phyloP scores from a whole-genome alignment of 1,139 yeast species.

The Taiozyma sp. region DNA sequence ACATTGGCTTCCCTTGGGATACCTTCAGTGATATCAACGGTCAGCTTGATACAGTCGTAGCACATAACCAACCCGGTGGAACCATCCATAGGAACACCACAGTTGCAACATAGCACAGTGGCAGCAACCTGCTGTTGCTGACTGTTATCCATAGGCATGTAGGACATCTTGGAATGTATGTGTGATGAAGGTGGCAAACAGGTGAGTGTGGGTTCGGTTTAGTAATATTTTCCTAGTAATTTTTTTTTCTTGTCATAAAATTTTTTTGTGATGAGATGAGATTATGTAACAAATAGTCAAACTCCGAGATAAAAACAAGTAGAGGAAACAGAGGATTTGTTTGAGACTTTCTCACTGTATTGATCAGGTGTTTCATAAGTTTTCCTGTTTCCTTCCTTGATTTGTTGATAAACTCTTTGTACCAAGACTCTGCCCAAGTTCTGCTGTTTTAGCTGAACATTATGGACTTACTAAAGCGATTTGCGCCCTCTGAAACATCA shows the following conservation, averaged over 20 bases:
- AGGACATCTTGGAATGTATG: slow-evolving; percentile 17
- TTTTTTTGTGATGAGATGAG: slow-evolving; percentile 1
- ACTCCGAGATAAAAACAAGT: neutral
- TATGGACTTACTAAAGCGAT: neutral
- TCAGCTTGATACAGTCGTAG: slow-evolving; percentile 91
- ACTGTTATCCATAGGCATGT: slow-evolving; percentile 21
- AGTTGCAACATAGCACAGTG: slow-evolving; percentile 93
- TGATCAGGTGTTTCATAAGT: no score
- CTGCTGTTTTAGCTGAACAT: neutral
- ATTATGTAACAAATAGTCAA: slow-evolving; percentile 3
- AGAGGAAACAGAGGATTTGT: no score
- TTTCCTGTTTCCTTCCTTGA: no score
- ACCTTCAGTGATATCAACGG: slow-evolving; percentile 92
- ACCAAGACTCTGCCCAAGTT: no score
- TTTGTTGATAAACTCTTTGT: no score
- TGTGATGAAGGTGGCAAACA: neutral
- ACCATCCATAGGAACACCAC: slow-evolving; percentile 99
- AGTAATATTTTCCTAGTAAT: slow-evolving; percentile 1
- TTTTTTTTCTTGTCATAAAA: slow-evolving; percentile 4
- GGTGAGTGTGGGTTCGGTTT: neutral
- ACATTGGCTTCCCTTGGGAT: slow-evolving; percentile 93
- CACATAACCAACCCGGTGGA: slow-evolving; percentile 94
- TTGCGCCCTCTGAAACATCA: neutral
- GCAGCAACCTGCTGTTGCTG: slow-evolving; percentile 44
- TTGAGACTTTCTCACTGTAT: no score